A percentile compares a stretch with the other conserved stretches of the same genome.
These are phyloP conservation scores for Hortiboletus campestris DNA, from an alignment of 768 basidiomycete species.

Conservation along the genomic window DNA sequence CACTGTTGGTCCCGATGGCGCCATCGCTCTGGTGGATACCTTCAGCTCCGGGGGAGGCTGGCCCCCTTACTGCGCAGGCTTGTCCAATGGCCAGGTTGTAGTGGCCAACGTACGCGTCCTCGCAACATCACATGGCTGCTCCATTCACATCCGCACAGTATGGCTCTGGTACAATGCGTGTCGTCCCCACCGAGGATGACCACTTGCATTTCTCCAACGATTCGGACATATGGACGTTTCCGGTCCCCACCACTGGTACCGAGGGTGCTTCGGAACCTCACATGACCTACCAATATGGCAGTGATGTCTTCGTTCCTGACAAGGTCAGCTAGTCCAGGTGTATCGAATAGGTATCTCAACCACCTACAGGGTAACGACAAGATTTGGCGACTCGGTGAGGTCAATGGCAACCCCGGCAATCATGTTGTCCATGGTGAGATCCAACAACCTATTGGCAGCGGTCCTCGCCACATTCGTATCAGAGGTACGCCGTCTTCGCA, in stretches of 20 bases:
- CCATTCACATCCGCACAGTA: slow-evolving; percentile 36
- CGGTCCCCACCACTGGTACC: slow-evolving; percentile 34
- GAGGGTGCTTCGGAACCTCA: slow-evolving; percentile 56
- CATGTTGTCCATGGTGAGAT: slow-evolving; percentile 62
- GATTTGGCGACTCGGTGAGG: slow-evolving; percentile 59
- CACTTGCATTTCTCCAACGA: slow-evolving; percentile 31
- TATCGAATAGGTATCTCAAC: not conserved
- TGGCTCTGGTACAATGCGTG: slow-evolving; percentile 49
- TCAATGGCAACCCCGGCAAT: slow-evolving; percentile 37
- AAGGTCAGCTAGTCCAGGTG: slow-evolving; percentile 40
- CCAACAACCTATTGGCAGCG: slow-evolving; percentile 56
- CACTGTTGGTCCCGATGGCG: slow-evolving; percentile 42
- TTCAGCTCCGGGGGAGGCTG: slow-evolving; percentile 47
- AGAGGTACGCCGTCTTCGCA: slow-evolving; percentile 24
- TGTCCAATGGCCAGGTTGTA: slow-evolving; percentile 56
- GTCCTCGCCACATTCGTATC: slow-evolving; percentile 53
- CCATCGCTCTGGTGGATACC: slow-evolving; percentile 45
- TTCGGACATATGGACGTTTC: slow-evolving; percentile 53
- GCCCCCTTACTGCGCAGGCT: slow-evolving; percentile 50
- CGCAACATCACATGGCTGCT: too few relatives aligned
- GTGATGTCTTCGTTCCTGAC: slow-evolving; percentile 64
- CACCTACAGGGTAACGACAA: slow-evolving; percentile 56
- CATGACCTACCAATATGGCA: slow-evolving; percentile 54
- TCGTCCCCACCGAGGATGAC: slow-evolving; percentile 48
- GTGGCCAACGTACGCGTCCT: slow-evolving; percentile 49